These are phyloP conservation scores for Daphne laureola DNA, from an alignment of 441 rosid species.

Conservation along the genomic window DNA sequence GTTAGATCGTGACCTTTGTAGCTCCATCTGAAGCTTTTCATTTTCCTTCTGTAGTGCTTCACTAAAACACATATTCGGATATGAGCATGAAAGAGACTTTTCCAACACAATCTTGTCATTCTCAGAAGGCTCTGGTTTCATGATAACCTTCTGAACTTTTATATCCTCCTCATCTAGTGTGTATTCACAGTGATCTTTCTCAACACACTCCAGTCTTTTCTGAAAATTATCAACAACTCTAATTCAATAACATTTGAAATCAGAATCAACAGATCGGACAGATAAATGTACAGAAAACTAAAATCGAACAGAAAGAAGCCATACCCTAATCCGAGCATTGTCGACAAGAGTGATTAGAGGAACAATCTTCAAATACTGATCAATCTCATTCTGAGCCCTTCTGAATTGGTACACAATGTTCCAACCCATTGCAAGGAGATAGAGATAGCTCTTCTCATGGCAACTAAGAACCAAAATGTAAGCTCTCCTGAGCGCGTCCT, in stretches of 20 bases:
- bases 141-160: constrained; percentile 65
- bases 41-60: constrained; percentile 67
- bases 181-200: constrained; percentile 76
- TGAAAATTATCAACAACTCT: constrained; percentile 17
- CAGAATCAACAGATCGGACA: not conserved
- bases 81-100: constrained; percentile 74
- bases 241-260: constrained; percentile 8
- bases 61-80: constrained; percentile 69
- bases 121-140: constrained; percentile 59
- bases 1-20: constrained; percentile 63
- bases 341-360: constrained; percentile 89
- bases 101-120: constrained; percentile 54
- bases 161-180: constrained; percentile 89
- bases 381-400: constrained; percentile 86
- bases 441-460: constrained; percentile 82
- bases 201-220: constrained; percentile 84
- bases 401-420: constrained; percentile 88
- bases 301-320: not conserved
- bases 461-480: constrained; percentile 73
- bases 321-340: constrained; percentile 83
- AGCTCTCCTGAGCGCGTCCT: constrained; percentile 82
- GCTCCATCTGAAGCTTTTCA: constrained; percentile 64
- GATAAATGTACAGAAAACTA: no score
- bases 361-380: constrained; percentile 73
- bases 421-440: constrained; percentile 98